phyloP scores from a whole-genome alignment of 208 protist genomes.

The Acanthamoeba royreba region DNA sequence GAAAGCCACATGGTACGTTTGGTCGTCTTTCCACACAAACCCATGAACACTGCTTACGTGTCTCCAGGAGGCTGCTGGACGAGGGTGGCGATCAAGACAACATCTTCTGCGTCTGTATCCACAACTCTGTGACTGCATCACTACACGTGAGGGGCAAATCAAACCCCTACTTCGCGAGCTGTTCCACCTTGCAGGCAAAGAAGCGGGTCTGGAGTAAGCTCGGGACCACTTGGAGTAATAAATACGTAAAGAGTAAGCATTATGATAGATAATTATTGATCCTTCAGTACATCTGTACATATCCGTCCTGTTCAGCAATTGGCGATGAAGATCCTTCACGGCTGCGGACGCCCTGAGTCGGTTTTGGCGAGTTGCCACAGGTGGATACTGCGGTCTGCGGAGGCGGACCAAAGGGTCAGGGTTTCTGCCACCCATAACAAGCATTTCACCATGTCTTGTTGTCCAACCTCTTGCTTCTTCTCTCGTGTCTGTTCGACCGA shows the following conservation, averaged over 20 bases:
- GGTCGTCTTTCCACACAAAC: not conserved
- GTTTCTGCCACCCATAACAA: not conserved
- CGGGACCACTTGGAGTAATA: not conserved
- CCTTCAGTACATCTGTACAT: not conserved
- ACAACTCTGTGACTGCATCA: slow-evolving; percentile 32
- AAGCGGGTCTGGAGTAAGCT: not conserved
- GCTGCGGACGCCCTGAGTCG: not conserved
- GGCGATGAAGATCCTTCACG: not conserved
- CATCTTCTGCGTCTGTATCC: slow-evolving; percentile 31
- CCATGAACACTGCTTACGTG: not conserved
- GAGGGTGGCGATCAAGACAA: not conserved
- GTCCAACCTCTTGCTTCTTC: not conserved
- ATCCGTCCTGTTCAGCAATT: not conserved
- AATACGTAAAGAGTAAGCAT: too few relatives aligned
- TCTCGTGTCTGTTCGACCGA: not conserved
- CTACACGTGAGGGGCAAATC: not conserved
- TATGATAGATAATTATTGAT: too few relatives aligned
- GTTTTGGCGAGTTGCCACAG: not conserved
- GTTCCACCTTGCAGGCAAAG: not conserved
- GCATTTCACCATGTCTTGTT: not conserved
- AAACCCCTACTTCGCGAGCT: slow-evolving; percentile 7
- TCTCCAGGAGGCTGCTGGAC: not conserved
- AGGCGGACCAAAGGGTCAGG: not conserved
- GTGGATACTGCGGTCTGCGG: not conserved
- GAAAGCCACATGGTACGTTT: not conserved